A percentile compares a stretch with the other conserved stretches of the same genome.
These are phyloP conservation scores for Emericellopsis cladophorae DNA, from an alignment of 2,329 filamentous ascomycete species.

Conservation along the genomic window DNA sequence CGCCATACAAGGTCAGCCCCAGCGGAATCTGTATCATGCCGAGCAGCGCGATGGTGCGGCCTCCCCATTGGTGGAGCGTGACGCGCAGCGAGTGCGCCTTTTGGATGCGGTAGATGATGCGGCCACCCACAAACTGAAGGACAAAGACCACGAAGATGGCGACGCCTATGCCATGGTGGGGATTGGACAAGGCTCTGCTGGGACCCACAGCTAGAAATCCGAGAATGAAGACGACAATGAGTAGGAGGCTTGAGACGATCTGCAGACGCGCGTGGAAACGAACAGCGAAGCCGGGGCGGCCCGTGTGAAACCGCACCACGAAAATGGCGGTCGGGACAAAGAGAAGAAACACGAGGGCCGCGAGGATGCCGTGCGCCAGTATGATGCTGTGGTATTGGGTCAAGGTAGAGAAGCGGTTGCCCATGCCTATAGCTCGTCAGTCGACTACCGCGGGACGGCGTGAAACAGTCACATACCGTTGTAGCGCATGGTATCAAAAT, in stretches of 20 bases:
- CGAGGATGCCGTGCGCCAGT: slow-evolving; percentile 59
- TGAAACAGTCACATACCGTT: slow-evolving; percentile 46
- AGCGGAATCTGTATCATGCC: slow-evolving; percentile 81
- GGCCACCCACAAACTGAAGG: slow-evolving; percentile 58
- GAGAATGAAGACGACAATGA: slow-evolving; percentile 60
- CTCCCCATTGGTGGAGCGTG: slow-evolving; percentile 80
- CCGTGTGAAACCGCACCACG: slow-evolving; percentile 57
- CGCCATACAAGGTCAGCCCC: slow-evolving; percentile 84
- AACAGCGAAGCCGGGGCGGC: slow-evolving; percentile 47
- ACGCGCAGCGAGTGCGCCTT: slow-evolving; percentile 35
- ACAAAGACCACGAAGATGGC: slow-evolving; percentile 65
- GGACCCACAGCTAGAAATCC: slow-evolving; percentile 72
- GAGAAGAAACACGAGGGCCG: slow-evolving; percentile 60
- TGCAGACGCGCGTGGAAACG: slow-evolving; percentile 65
- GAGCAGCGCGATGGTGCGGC: slow-evolving; percentile 63
- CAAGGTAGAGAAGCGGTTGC: slow-evolving; percentile 61
- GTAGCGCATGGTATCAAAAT: slow-evolving; percentile 73
- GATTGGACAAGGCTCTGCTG: slow-evolving; percentile 60
- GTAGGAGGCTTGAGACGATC: slow-evolving; percentile 52
- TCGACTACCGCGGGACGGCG: neutral
- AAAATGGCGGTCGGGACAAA: slow-evolving; percentile 65
- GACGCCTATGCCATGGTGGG: slow-evolving; percentile 74
- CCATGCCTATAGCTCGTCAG: slow-evolving; percentile 49
- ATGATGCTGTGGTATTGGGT: slow-evolving; percentile 60
- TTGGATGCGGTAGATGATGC: slow-evolving; percentile 42